Evolutionary conservation across 1,284 basidiomycete species (phyloP), one percentile per base, ranked within the genome.

Genomic region (Trametes hirsuta): DNA sequence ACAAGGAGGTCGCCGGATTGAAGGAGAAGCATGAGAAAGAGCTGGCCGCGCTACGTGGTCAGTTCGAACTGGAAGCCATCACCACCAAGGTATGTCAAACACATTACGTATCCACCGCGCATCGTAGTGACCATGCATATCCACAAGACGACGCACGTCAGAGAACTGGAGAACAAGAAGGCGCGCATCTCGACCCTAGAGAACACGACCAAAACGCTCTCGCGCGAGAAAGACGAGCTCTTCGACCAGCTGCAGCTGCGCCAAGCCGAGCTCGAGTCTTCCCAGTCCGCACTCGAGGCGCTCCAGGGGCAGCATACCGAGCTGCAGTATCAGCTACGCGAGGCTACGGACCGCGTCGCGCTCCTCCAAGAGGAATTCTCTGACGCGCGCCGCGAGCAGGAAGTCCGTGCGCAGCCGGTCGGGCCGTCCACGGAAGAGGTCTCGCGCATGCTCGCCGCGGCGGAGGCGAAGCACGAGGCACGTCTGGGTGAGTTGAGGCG

Each of bases 211-310:
- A 83, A 84, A 62, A 84, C 81, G 25, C 79, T 95, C 12, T 83
- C 84, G 8, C 73, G 78, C 25, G 91, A 94, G 70, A 95, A 94
- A 67, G 87, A 87, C 65, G 72, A 79, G 15, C 83, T 94, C 58
- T 97, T 97, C 70, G 91, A 94, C 64, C 86, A 91, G 60, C 79
- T 94, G 4, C 93, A 97, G 74, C 69, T 90, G 44, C 88, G 91
- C 25, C 93, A 96, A 72, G 93, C 91, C 12, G 94, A 97, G 69
- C 74, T 91, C 14, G 95, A 98, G 75, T 89, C 90, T 0, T 85
- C 88, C 1, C 86, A 90, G 61, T 84, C 84, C 3, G 86, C 90
- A 61, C 79, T 88, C 1, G 93, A 94, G 67, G 83, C 82, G 0
- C 75, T 94, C 35, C 85, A 91, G 66, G 86, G 87, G 51, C 88